Evolutionary conservation across 192 early-diverging fungal species (phyloP), one percentile per base, ranked within the genome.

Genomic region (Glomus cerebriforme): DNA sequence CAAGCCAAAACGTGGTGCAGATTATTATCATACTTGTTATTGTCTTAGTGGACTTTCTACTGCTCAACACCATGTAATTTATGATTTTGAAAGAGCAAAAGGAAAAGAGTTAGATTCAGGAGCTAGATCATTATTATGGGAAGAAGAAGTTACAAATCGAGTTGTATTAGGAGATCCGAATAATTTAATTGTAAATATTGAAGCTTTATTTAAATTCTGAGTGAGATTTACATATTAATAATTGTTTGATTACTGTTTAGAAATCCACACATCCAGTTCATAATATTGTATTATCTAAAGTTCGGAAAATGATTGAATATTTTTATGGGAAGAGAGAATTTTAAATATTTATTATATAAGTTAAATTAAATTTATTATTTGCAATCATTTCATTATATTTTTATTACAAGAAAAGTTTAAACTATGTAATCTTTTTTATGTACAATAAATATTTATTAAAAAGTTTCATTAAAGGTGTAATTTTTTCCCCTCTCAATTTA

Each of bases 21-120:
- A 99, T 79, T 91, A 91, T 60, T 99, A 99, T 83, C 98, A 99
- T 79, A 96, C 96, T 45, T 97, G 95, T 78, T 99, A 99, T 81
- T 90, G 91, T 31, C 86, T 99, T 47, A 88, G 88, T 66, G 98
- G 98, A 0, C 83, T 99, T 29, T 96, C 97, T 7, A 79, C 91
- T 26, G 85, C 93, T 7, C 98, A 98, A 78, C 91, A 98, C 80
- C 85, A 91, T 26, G 87, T 92, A 27, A 45, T 75, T 0, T 90
- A 83, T 75, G 83, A 89, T 43, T 19, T 49, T 7, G 60, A 66
- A 13, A 62, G 49, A 6, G 81, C 77, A 2, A n/a, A 75, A 31
- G 27, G 63, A 67, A 31, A 63, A 79, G 43, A 79, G 15, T 75
- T 77, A 2, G 67, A 62, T 49, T 84, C 82, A 5, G 82, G 81